Evolutionary conservation across 2,329 filamentous ascomycete species (phyloP), one percentile per base, ranked within the genome.

Genomic region (Tetracladium maxilliforme): DNA sequence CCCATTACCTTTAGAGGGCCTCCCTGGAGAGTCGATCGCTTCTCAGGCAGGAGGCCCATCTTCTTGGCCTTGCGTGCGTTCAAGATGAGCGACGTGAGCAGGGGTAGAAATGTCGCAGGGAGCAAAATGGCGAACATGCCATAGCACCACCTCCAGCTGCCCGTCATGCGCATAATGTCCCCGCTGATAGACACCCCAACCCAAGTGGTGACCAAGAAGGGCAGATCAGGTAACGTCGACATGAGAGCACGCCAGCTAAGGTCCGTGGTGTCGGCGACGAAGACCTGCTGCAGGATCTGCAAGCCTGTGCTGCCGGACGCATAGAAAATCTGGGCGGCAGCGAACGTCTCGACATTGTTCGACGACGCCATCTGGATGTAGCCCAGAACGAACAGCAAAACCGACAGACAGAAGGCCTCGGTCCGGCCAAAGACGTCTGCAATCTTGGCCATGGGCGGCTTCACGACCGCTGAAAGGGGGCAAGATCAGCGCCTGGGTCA

Each of bases 121-220:
- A 72, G 43, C n/a, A 73, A 52, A 24, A 75, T 55, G 7, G 61
- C 59, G 66, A 66, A 75, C 35, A 74, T 64, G 16, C 58, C 69
- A 36, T 70, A 71, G 6, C 66, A 68, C 66, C 65, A 72, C 41
- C 68, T 51, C 69, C 69, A 74, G n/a, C 45, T 56, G n/a, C n/a
- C n/a, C 3, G 54, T 44, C 9, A 44, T 43, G 7, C 46, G 44
- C 3, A 69, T 43, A 18, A 72, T 54, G 15, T 41, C 47, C 3
- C 52, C 46, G 3, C 57, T 63, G 16, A 71, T 52, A 26, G 58
- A 47, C 3, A 66, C 71, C 63, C 56, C 56, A 19, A 55, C 51
- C 39, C 58, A 61, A 4, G 50, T 54, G 10, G 48, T 58, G 17
- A 49, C 47, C 27, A 65, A 52, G 19, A 45, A 49, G 1, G 60